Evolutionary conservation across 169 alveolate species (phyloP), one percentile per base, ranked within the genome.

Genomic region (Cryptosporidium andersoni): DNA sequence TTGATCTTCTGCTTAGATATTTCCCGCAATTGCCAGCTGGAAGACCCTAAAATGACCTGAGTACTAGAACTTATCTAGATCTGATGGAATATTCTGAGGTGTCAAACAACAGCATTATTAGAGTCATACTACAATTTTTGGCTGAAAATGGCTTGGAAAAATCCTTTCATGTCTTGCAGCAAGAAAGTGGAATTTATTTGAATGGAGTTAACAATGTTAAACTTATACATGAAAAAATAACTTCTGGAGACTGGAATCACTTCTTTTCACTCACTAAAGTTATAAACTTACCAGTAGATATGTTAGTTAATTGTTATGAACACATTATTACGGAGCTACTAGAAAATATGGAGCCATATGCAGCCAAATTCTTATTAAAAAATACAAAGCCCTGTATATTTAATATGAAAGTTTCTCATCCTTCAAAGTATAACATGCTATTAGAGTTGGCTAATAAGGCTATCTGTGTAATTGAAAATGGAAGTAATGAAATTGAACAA

Each of bases 281-380:
- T 43, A 7, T 74, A 36, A 56, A 74, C 42, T 25, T 74, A 14
- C 85, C 85, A 4, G 40, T 43, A 37, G 43, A 74, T 8, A 14
- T 74, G 51, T 63, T 14, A 34, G n/a, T 40, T 2, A 56, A 58
- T 53, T 37, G 55, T 36, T 74, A 58, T 56, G 85, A 74, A 16
- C 85, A 74, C 47, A 74, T 74, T n/a, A 39, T 55, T 3, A n/a
- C 60, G 4, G 85, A 74, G 14, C 52, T 74, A 8, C 9, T 74
- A 7, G 85, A 74, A 58, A 25, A 48, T 43, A 74, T 58, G 48
- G 85, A 74, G 4, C 85, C 85, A 4, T 74, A 45, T 56, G 74
- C 60, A 45, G 85, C 85, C 9, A 64, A 58, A 34, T 48, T 36
- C 25, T 58, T 74, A 25, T 9, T 74, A 7, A 63, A 58, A 34